These are phyloP conservation scores for Dalbergia cultrata DNA, from an alignment of 306 rosid species.

Conservation along the genomic window DNA sequence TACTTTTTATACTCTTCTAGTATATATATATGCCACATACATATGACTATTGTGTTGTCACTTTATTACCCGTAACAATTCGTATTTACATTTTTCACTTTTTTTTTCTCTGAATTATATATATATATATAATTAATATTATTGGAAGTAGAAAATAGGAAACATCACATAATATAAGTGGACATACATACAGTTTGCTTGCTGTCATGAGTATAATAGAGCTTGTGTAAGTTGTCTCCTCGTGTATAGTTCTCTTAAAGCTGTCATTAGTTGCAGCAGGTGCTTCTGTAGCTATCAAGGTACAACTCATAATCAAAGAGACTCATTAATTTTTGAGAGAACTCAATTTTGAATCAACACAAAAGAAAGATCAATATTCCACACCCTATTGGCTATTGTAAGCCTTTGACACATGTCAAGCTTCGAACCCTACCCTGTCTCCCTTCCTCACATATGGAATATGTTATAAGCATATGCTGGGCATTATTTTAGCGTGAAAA, in stretches of 20 bases:
- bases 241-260: neutral
- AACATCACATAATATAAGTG: neutral
- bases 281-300: neutral
- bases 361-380: neutral
- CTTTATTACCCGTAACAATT: no score
- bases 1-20: no score
- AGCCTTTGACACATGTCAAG: neutral
- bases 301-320: neutral
- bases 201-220: neutral
- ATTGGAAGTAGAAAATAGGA: neutral
- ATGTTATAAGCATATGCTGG: neutral
- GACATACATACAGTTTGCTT: neutral
- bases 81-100: no score
- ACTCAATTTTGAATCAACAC: neutral
- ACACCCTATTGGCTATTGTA: neutral
- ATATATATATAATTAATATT: neutral
- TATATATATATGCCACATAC: no score
- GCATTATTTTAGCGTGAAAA: neutral
- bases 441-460: neutral
- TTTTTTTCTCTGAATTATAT: no score
- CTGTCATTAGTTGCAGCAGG: neutral
- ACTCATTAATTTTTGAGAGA: neutral
- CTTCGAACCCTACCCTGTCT: neutral
- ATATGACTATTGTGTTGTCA: no score
- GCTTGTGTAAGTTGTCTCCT: neutral